Evolutionary conservation across 345 rosid species (phyloP).

Genomic region (Atalantia buxifolia): DNA sequence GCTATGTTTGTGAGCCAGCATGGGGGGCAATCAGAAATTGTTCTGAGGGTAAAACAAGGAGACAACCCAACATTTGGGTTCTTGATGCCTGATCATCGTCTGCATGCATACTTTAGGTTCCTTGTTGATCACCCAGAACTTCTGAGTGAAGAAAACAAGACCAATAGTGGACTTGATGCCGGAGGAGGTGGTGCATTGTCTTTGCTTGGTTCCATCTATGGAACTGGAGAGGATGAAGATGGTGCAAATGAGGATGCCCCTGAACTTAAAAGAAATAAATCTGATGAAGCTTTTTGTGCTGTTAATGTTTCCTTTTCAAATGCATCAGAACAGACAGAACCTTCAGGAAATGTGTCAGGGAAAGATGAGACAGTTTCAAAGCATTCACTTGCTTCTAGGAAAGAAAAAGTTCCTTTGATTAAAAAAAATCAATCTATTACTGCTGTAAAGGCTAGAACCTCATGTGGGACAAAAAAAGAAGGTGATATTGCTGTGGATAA

Average conservation of each 20-base stretch:
- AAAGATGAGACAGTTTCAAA: conserved; percentile 38
- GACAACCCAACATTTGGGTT: conserved; percentile 93
- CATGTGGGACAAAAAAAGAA: conserved; percentile 39
- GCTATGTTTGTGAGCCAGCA: conserved; percentile 76
- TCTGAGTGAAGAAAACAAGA: conserved; percentile 44
- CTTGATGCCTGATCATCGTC: conserved; percentile 83
- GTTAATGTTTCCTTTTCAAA: conserved; percentile 25
- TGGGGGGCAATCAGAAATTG: conserved; percentile 93
- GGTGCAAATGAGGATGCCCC: conserved; percentile 33
- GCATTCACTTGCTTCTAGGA: conserved; percentile 31
- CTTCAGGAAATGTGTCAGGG: conserved; percentile 20
- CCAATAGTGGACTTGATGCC: conserved; percentile 27
- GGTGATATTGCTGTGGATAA: conserved; percentile 31
- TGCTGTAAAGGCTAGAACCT: conserved; percentile 43
- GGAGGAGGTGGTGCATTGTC: conserved; percentile 71
- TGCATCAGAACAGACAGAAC: conserved; percentile 36
- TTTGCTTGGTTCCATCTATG: conserved; percentile 81
- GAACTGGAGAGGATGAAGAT: conserved; percentile 86
- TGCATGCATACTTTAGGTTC: conserved; percentile 76
- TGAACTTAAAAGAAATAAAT: conserved; percentile 21
- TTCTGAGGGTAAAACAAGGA: conserved; percentile 96
- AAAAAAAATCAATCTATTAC: conserved; percentile 49
- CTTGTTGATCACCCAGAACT: conserved; percentile 86
- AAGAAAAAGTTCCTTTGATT: conserved; percentile 45
- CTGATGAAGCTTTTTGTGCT: conserved; percentile 26